Evolutionary conservation across 164 flowering plant genomes (phyloP).

Genomic region (Aristolochia californica): DNA sequence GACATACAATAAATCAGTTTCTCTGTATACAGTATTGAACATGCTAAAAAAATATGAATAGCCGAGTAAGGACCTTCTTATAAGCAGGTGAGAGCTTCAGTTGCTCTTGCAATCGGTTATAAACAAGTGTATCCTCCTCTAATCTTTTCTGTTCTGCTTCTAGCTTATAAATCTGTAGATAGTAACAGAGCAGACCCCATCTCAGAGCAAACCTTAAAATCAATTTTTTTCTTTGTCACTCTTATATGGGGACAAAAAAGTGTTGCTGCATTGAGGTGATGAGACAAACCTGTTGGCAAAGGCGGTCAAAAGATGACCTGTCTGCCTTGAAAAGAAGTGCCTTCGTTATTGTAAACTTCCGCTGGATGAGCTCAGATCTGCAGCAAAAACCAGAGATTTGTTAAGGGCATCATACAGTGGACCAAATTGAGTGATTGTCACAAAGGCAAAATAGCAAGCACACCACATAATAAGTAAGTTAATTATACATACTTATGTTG

Average conservation of each 20-base stretch:
- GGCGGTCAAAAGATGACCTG: conserved; percentile 71
- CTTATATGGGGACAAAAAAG: neutral
- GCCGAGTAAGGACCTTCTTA: conserved; percentile 49
- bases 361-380: conserved; percentile 65
- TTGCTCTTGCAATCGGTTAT: conserved; percentile 77
- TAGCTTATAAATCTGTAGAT: conserved; percentile 56
- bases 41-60: too few species aligned
- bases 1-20: neutral
- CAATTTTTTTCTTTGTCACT: too few species aligned
- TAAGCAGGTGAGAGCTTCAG: conserved; percentile 83
- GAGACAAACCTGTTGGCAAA: conserved; percentile 58
- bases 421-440: neutral
- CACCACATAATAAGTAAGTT: neutral
- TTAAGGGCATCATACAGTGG: too few species aligned
- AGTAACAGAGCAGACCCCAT: neutral
- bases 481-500: conserved; percentile 52
- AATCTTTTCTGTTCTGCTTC: conserved; percentile 74
- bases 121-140: conserved; percentile 74
- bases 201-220: neutral
- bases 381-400: neutral
- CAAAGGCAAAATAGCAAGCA: neutral
- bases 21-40: too few species aligned
- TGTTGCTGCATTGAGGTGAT: neutral
- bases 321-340: conserved; percentile 64
- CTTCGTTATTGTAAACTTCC: conserved; percentile 63